phyloP scores from a whole-genome alignment of 106 monocot genomes.

The Hemerocallis citrina region DNA sequence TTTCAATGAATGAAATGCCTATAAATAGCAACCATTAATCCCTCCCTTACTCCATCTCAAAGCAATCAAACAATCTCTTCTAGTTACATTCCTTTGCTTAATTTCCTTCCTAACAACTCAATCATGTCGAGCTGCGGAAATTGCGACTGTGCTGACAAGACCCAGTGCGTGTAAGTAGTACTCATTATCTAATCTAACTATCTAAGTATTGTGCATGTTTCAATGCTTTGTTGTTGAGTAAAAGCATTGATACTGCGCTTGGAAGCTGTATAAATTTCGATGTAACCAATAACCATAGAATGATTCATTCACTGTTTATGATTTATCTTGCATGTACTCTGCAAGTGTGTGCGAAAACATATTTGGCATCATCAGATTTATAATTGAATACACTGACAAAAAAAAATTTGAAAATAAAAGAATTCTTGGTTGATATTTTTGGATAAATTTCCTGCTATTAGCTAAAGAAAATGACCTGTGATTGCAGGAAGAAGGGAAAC shows the following conservation, averaged over 20 bases:
- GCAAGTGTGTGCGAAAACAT: too few relatives aligned
- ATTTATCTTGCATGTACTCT: too few relatives aligned
- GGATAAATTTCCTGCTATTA: background rate
- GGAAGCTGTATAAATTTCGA: too few relatives aligned
- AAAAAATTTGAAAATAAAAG: background rate
- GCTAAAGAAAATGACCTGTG: background rate
- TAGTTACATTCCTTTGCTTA: background rate
- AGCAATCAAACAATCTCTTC: background rate
- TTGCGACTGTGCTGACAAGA: constrained; percentile 87
- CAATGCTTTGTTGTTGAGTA: background rate
- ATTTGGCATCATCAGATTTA: too few relatives aligned
- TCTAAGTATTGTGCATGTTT: background rate
- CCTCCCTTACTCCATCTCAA: background rate
- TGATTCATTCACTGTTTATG: too few relatives aligned
- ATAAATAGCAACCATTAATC: constrained; percentile 11
- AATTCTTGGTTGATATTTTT: background rate
- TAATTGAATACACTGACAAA: too few relatives aligned
- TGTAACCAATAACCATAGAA: too few relatives aligned
- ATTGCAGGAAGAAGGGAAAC: constrained; percentile 82
- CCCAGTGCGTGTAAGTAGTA: constrained; percentile 61
- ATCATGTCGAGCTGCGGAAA: constrained; percentile 75
- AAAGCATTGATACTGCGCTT: background rate
- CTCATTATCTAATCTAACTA: background rate
- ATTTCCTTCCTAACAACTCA: constrained; percentile 15
- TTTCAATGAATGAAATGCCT: background rate